Percentiles rank a stretch among this genome's conserved stretches.
Conservation (phyloP, 2,329 filamentous ascomycete species). For the Parafenestella ontariensis region DNA sequence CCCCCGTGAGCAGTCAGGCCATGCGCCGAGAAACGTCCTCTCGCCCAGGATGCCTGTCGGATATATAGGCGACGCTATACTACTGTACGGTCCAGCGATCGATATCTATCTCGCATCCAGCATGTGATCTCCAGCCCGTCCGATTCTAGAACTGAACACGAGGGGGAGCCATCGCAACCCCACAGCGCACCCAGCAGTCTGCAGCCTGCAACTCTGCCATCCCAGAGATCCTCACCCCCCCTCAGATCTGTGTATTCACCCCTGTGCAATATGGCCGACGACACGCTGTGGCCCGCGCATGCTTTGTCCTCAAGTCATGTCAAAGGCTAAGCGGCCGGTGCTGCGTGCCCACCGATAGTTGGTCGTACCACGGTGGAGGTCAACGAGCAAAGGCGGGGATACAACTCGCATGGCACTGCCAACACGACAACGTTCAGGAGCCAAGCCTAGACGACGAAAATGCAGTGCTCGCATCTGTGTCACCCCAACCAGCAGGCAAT, state of each 20-base stretch:
- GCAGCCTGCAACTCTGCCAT: neutral
- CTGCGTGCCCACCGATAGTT: slow-evolving; percentile 21
- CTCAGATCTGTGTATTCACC: slow-evolving; percentile 21
- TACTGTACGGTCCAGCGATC: no score
- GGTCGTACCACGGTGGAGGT: slow-evolving; percentile 19
- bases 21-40: slow-evolving; percentile 6
- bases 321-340: slow-evolving; percentile 21
- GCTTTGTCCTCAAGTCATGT: neutral
- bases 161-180: no score
- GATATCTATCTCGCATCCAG: no score
- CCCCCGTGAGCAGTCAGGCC: slow-evolving; percentile 7
- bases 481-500: slow-evolving; percentile 6
- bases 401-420: slow-evolving; percentile 32
- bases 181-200: neutral
- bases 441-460: slow-evolving; percentile 21
- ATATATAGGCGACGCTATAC: slow-evolving; percentile 7
- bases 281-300: slow-evolving; percentile 11
- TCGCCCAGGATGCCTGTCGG: slow-evolving; percentile 1
- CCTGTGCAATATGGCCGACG: slow-evolving; percentile 18
- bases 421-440: slow-evolving; percentile 29
- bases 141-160: no score
- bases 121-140: no score
- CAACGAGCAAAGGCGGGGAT: slow-evolving; percentile 22
- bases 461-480: slow-evolving; percentile 17
- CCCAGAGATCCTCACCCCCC: slow-evolving; percentile 13